Percentiles rank a stretch among this genome's conserved stretches.
These are phyloP conservation scores for Ophiostoma populinum DNA, from an alignment of 2,329 filamentous ascomycete species.

Conservation along the genomic window DNA sequence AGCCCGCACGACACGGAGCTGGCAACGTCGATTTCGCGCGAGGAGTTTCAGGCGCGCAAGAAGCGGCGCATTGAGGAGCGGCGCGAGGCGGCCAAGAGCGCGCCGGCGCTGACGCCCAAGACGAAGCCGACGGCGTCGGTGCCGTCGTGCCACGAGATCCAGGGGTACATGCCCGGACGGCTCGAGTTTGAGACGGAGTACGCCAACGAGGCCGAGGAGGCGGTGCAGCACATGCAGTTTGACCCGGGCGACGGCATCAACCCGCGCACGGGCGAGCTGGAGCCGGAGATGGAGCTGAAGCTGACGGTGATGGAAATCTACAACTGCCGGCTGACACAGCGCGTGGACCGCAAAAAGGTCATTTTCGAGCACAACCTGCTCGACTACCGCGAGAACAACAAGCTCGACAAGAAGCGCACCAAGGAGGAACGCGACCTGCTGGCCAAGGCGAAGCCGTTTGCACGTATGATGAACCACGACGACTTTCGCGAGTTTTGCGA, in stretches of 20 bases:
- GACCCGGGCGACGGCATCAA: constrained; percentile 91
- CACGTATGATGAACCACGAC: constrained; percentile 84
- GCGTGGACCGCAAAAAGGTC: constrained; percentile 88
- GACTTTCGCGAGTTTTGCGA: constrained; percentile 80
- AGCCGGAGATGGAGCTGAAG: constrained; percentile 94
- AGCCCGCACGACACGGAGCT: constrained; percentile 66
- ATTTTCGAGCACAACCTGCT: constrained; percentile 90
- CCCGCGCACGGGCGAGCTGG: constrained; percentile 63
- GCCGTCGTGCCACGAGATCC: constrained; percentile 90
- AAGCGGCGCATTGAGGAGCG: constrained; percentile 86
- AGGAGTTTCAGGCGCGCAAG: constrained; percentile 85
- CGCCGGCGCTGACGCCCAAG: constrained; percentile 69
- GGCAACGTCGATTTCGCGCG: constrained; percentile 64
- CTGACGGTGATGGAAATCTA: constrained; percentile 98
- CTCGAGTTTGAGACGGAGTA: constrained; percentile 96
- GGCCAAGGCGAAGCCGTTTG: constrained; percentile 90
- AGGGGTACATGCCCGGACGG: constrained; percentile 95
- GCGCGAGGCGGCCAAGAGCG: constrained; percentile 72
- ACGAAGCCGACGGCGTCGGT: constrained; percentile 93
- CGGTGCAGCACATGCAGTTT: constrained; percentile 95
- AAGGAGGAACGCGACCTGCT: constrained; percentile 87
- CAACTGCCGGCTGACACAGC: constrained; percentile 75
- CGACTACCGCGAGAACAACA: constrained; percentile 83
- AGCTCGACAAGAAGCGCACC: constrained; percentile 81
- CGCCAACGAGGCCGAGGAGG: constrained; percentile 94